These are phyloP conservation scores for Scalesia atractyloides DNA, from an alignment of 129 eudicot genomes.

Conservation along the genomic window DNA sequence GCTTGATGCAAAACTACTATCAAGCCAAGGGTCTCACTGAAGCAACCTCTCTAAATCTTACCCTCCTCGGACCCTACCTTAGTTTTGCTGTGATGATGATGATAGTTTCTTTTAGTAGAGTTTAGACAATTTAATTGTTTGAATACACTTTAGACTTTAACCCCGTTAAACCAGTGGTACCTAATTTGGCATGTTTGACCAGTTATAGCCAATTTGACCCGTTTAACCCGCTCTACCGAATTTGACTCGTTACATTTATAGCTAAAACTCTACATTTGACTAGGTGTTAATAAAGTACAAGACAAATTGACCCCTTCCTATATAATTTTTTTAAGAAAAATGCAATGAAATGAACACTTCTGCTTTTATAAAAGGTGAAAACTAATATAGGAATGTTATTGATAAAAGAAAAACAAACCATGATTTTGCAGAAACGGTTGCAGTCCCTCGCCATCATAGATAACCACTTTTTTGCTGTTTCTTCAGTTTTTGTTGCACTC, in stretches of 20 bases:
- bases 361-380: no score
- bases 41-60: no score
- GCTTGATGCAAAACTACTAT: no score
- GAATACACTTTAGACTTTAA: neutral
- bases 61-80: no score
- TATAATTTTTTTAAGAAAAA: neutral
- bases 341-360: neutral
- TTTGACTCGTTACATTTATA: neutral
- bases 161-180: neutral
- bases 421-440: conserved; percentile 90
- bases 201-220: neutral
- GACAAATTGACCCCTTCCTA: neutral
- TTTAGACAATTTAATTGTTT: no score
- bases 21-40: no score
- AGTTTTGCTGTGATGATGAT: no score
- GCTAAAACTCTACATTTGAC: neutral
- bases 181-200: conserved; percentile 1
- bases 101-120: no score
- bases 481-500: conserved; percentile 68
- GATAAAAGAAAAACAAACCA: conserved; percentile 56
- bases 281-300: no score
- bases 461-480: conserved; percentile 68
- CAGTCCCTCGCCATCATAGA: conserved; percentile 89
- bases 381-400: neutral
- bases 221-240: neutral